Percentiles rank a stretch among this genome's conserved stretches.
Conservation (phyloP, 2,329 filamentous ascomycete species). For the Pyrenophora graminea region DNA sequence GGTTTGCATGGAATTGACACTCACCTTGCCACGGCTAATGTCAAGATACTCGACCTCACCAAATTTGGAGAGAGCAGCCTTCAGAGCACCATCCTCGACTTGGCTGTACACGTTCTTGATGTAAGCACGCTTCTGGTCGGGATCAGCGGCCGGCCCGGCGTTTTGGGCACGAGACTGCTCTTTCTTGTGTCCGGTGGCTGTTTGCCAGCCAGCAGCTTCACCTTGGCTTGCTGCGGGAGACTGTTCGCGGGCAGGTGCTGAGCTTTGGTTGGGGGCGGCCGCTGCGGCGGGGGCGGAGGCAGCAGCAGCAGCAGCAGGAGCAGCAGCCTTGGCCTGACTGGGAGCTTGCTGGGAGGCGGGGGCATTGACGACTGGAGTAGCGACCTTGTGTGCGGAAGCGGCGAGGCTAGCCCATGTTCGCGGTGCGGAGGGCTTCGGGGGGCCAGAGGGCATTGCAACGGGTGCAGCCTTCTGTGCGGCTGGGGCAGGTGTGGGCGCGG, state of each 20-base stretch:
- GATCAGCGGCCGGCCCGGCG: slow-evolving; percentile 64
- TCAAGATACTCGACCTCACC: slow-evolving; percentile 68
- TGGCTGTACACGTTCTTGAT: slow-evolving; percentile 95
- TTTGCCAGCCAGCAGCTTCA: slow-evolving; percentile 80
- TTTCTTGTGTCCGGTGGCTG: slow-evolving; percentile 77
- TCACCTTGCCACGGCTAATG: slow-evolving; percentile 74
- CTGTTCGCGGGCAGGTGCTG: slow-evolving; percentile 43
- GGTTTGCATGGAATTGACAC: slow-evolving; percentile 16
- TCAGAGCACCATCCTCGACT: slow-evolving; percentile 75
- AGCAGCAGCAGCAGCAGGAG: slow-evolving; percentile 23
- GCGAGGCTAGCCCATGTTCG: slow-evolving; percentile 76
- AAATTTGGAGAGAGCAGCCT: slow-evolving; percentile 70
- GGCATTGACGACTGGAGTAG: slow-evolving; percentile 48
- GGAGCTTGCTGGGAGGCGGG: slow-evolving; percentile 39
- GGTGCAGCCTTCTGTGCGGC: slow-evolving; percentile 60
- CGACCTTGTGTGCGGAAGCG: slow-evolving; percentile 54
- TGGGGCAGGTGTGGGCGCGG: slow-evolving; percentile 61
- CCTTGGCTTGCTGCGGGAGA: slow-evolving; percentile 53
- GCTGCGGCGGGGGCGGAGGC: slow-evolving; percentile 39
- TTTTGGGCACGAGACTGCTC: slow-evolving; percentile 77
- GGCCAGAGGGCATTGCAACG: slow-evolving; percentile 61
- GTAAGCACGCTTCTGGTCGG: slow-evolving; percentile 80
- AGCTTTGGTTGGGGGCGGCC: slow-evolving; percentile 34
- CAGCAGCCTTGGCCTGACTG: slow-evolving; percentile 38
- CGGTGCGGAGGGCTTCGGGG: slow-evolving; percentile 60